Evolutionary conservation across 2,329 filamentous ascomycete genomes (phyloP).

Genomic region (Endothia cerciana): DNA sequence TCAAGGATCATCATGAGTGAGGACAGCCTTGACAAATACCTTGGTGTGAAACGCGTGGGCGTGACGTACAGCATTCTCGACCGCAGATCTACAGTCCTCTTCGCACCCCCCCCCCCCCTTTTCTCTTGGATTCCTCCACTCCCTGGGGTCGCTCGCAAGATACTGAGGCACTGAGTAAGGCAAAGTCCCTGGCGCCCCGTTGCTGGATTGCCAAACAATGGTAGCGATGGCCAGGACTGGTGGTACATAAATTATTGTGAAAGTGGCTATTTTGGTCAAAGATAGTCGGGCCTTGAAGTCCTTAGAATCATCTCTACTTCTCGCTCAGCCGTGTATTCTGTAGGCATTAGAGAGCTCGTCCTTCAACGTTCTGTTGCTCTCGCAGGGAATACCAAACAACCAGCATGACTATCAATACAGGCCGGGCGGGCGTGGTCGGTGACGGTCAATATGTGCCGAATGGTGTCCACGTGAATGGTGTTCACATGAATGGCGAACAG

Average conservation of each 20-base stretch:
- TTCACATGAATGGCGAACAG: not conserved
- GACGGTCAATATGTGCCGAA: not conserved
- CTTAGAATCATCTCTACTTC: not conserved
- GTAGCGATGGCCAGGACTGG: not conserved
- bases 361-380: not conserved
- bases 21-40: not conserved
- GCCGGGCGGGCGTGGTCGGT: not conserved
- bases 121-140: not conserved
- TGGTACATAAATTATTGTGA: not conserved
- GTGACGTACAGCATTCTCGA: not conserved
- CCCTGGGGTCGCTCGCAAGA: not conserved
- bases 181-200: not conserved
- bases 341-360: not conserved
- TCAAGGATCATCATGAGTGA: not conserved
- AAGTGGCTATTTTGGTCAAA: not conserved
- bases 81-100: not conserved
- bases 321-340: not conserved
- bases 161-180: not conserved
- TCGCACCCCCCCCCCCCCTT: not conserved
- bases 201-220: no score
- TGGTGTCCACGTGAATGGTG: not conserved
- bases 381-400: not conserved
- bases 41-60: not conserved
- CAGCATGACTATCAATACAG: not conserved
- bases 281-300: not conserved